Conservation (phyloP, 768 basidiomycete species). For the Mrakia gelida region DNA sequence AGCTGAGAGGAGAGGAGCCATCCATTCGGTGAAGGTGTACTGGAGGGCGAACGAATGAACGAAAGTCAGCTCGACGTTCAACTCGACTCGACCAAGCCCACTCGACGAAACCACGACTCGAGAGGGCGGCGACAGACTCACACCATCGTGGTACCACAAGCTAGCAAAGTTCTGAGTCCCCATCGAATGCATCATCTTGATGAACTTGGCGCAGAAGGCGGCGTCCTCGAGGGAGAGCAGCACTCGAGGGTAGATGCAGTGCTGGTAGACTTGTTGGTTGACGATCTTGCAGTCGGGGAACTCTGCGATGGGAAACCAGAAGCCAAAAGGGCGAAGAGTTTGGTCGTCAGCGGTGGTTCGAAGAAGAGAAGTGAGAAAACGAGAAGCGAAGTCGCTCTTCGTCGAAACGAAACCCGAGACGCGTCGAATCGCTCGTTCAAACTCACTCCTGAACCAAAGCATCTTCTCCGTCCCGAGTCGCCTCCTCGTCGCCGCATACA, state of each 20-base stretch:
- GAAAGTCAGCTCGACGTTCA: background rate
- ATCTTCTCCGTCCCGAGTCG: constrained; percentile 22
- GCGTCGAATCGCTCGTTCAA: too few relatives aligned
- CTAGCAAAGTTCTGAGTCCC: constrained; percentile 90
- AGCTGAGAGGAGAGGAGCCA: constrained; percentile 79
- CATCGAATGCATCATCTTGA: constrained; percentile 76
- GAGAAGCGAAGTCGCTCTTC: background rate
- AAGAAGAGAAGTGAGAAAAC: background rate
- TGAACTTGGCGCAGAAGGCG: constrained; percentile 85
- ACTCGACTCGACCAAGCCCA: background rate
- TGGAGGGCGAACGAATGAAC: background rate
- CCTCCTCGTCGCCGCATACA: constrained; percentile 18
- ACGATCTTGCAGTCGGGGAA: constrained; percentile 16
- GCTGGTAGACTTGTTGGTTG: constrained; percentile 57
- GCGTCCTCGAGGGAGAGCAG: constrained; percentile 96
- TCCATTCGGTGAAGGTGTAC: constrained; percentile 76
- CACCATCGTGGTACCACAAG: constrained; percentile 76
- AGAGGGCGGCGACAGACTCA: constrained; percentile 40
- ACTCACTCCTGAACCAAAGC: constrained; percentile 32
- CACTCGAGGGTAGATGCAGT: constrained; percentile 88
- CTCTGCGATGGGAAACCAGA: too few relatives aligned
- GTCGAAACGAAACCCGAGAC: too few relatives aligned
- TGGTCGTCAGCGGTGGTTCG: background rate
- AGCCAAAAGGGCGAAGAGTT: background rate
- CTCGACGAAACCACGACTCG: background rate